Conservation (phyloP, 192 early-diverging fungal genomes). For the Backusella psychrophila region DNA sequence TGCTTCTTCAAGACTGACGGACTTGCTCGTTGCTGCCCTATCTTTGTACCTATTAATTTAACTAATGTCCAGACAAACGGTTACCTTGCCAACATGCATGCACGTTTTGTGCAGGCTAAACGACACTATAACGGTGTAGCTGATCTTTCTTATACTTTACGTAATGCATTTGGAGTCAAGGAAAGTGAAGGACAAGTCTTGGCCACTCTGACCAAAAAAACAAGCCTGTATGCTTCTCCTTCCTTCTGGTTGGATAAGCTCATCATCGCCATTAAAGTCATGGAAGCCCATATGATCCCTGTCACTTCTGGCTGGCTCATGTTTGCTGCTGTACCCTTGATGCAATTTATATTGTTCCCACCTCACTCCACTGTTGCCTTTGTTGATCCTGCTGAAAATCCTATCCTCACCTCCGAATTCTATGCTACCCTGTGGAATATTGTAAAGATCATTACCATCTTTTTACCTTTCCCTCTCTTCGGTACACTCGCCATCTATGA, state of each 20-base stretch:
- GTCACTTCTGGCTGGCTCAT: constrained; percentile 50
- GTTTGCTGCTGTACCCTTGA: constrained; percentile 51
- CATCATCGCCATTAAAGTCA: constrained; percentile 38
- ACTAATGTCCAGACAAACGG: constrained; percentile 57
- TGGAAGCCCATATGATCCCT: constrained; percentile 53
- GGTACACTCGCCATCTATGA: constrained; percentile 46
- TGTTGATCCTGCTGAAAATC: constrained; percentile 38
- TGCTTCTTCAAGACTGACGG: constrained; percentile 75
- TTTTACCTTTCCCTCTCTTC: constrained; percentile 45
- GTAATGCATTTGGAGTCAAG: constrained; percentile 22
- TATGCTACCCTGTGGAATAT: constrained; percentile 42
- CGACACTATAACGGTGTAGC: constrained; percentile 75
- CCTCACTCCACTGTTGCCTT: constrained; percentile 20
- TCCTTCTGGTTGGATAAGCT: constrained; percentile 41
- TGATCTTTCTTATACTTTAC: constrained; percentile 62
- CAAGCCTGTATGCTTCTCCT: constrained; percentile 1
- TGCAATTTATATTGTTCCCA: constrained; percentile 44
- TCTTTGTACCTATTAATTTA: constrained; percentile 73
- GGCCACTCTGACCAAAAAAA: neutral
- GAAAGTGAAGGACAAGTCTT: neutral
- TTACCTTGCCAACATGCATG: constrained; percentile 51
- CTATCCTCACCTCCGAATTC: constrained; percentile 41
- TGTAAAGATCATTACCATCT: constrained; percentile 40
- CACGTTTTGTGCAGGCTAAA: constrained; percentile 69
- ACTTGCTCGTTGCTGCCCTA: constrained; percentile 59